A percentile compares a stretch with the other conserved stretches of the same genome.
These are phyloP conservation scores for Lachnellula hyalina DNA, from an alignment of 2,329 filamentous ascomycete genomes.

Conservation along the genomic window DNA sequence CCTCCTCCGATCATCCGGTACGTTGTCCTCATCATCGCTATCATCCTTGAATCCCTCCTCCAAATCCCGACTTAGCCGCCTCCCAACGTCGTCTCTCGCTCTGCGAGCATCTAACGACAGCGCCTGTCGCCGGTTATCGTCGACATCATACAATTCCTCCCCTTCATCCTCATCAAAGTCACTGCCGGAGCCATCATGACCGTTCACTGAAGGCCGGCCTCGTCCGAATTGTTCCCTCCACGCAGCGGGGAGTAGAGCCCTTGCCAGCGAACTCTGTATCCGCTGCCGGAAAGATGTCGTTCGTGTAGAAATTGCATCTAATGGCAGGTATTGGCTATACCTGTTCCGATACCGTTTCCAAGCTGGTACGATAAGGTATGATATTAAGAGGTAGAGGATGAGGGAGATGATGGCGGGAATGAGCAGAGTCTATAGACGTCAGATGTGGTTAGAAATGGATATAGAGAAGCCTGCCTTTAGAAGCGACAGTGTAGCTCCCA, in stretches of 20 bases:
- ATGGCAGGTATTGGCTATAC: slow-evolving; percentile 69
- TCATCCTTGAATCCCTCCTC: slow-evolving; percentile 72
- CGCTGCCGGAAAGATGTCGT: slow-evolving; percentile 50
- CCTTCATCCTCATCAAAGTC: slow-evolving; percentile 62
- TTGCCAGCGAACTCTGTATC: slow-evolving; percentile 38
- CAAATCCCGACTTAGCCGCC: slow-evolving; percentile 71
- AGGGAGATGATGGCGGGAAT: slow-evolving; percentile 68
- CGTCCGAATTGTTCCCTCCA: slow-evolving; percentile 43
- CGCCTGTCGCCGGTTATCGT: slow-evolving; percentile 39
- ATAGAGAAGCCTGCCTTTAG: slow-evolving; percentile 23
- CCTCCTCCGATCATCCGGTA: slow-evolving; percentile 4
- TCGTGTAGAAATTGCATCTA: slow-evolving; percentile 56
- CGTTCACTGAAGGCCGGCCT: slow-evolving; percentile 35
- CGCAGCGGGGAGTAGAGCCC: slow-evolving; percentile 40
- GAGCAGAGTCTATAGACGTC: slow-evolving; percentile 54
- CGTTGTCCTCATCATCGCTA: slow-evolving; percentile 53
- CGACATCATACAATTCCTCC: slow-evolving; percentile 61
- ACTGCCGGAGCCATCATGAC: slow-evolving; percentile 40
- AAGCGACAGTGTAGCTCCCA: slow-evolving; percentile 27
- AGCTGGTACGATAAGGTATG: slow-evolving; percentile 60
- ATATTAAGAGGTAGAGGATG: slow-evolving; percentile 59
- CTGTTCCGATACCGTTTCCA: slow-evolving; percentile 66
- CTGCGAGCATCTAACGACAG: slow-evolving; percentile 32
- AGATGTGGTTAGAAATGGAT: slow-evolving; percentile 1
- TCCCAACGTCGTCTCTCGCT: slow-evolving; percentile 41